Percentiles rank a stretch among this genome's conserved stretches.
These are phyloP conservation scores for Lumnitzera littorea DNA, from an alignment of 345 rosid species.

Conservation along the genomic window DNA sequence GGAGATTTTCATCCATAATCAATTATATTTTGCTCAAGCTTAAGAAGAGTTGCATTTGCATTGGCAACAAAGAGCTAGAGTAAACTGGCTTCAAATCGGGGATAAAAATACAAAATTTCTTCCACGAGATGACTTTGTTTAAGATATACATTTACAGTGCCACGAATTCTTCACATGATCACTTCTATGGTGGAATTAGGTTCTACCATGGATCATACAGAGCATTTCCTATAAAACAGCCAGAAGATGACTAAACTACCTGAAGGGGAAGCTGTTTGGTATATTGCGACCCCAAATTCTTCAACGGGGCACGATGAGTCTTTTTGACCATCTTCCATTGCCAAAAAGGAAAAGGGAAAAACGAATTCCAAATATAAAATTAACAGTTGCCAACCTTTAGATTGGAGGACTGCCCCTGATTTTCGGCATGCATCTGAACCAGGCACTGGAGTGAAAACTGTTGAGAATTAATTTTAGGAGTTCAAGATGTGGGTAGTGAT, in stretches of 20 bases:
- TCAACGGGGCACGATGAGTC: constrained; percentile 14
- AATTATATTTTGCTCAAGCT: too few relatives aligned
- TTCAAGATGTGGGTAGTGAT: too few relatives aligned
- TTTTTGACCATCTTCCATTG: constrained; percentile 7
- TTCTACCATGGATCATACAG: constrained; percentile 60
- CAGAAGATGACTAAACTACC: constrained; percentile 72
- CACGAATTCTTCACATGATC: constrained; percentile 59
- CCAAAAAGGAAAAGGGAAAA: constrained; percentile 13
- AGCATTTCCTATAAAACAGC: constrained; percentile 61
- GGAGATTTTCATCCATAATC: too few relatives aligned
- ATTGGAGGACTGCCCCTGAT: constrained; percentile 65
- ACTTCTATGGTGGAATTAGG: constrained; percentile 75
- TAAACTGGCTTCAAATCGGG: too few relatives aligned
- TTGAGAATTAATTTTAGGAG: too few relatives aligned
- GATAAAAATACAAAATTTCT: too few relatives aligned
- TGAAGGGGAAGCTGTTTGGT: constrained; percentile 61
- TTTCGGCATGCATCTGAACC: constrained; percentile 24
- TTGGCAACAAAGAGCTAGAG: too few relatives aligned
- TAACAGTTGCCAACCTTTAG: constrained; percentile 61
- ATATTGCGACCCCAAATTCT: constrained; percentile 13
- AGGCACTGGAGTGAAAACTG: constrained; percentile 27
- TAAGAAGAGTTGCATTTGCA: too few relatives aligned
- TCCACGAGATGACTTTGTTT: too few relatives aligned
- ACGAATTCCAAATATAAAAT: constrained; percentile 32
- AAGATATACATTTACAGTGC: too few relatives aligned